phyloP scores from a whole-genome alignment of 305 asterid species.

The Solanum aculeatissimum region DNA sequence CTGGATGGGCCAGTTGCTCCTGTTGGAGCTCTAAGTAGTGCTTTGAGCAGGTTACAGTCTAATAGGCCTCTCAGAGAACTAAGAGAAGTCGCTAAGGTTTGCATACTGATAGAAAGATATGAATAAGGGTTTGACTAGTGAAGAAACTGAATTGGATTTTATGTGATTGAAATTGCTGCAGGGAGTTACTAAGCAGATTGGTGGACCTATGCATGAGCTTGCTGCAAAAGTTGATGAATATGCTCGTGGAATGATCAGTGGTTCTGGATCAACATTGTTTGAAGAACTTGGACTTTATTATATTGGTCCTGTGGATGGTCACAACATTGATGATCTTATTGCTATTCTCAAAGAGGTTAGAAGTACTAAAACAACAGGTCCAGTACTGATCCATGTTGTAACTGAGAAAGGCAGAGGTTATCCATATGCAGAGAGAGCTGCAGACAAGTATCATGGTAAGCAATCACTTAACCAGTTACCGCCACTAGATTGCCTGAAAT shows the following conservation, averaged over 20 bases:
- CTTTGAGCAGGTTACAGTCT: conserved; percentile 83
- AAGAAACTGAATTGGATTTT: background rate
- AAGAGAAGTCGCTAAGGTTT: conserved; percentile 95
- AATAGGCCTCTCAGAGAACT: conserved; percentile 85
- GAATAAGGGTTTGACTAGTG: background rate
- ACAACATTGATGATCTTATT: conserved; percentile 68
- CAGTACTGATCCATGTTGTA: conserved; percentile 85
- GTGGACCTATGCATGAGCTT: conserved; percentile 90
- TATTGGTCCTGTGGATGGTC: conserved; percentile 98
- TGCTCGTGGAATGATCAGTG: conserved; percentile 95
- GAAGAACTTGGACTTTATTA: conserved; percentile 96
- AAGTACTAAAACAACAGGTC: conserved; percentile 79
- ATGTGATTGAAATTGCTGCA: conserved; percentile 22
- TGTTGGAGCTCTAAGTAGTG: conserved; percentile 88
- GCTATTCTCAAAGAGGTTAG: conserved; percentile 82
- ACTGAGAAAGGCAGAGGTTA: conserved; percentile 98
- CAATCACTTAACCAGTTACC: background rate
- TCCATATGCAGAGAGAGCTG: conserved; percentile 92
- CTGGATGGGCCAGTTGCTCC: conserved; percentile 86
- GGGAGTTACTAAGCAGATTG: conserved; percentile 97
- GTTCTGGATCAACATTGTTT: conserved; percentile 79
- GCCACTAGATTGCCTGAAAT: background rate
- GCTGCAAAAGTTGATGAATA: conserved; percentile 98
- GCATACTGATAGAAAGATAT: background rate
- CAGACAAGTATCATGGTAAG: conserved; percentile 91